Base-by-base conservation (phyloP, 2,329 filamentous ascomycete genomes). In the Aspergillus glaucus region DNA sequence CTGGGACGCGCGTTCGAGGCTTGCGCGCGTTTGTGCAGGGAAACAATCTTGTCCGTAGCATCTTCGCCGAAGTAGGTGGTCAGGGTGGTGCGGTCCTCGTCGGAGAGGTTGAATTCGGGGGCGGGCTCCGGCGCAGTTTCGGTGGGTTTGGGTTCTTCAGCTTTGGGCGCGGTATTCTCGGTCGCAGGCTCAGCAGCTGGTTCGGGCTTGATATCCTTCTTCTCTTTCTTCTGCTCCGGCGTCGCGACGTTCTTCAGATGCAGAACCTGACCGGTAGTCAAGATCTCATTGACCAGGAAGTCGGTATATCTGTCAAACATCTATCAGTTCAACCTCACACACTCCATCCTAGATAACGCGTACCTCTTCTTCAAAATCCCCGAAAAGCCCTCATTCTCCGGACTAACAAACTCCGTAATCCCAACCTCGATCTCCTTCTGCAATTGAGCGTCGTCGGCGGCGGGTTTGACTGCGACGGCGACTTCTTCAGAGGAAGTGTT, bases 211-310 rank as follows among this genome's bases (percentile, higher is more conserved):
- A 47, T 46, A 30, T 50, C 17, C 14, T 54, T 50, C 1, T 52
- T 40, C 7, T 53, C 47, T 24, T 51, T 46, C 7, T 47, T n/a
- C 37, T 58, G 51, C 12, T 51, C 43, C 0, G 68, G 66, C 6
- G 61, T 60, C 15, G 60, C 57, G 14, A 78, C 67, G 46, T 75
- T 78, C 49, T 69, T 75, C 44, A 96, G 74, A 66, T 92, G 88
- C 46, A 93, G 67, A 12, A 95, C 87, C 47, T 82, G 71, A 14
- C 90, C 90, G 61, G 86, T 80, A 26, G 84, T 82, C 17, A 80
- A 74, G 53, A 96, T 92, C 68, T 96, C 91, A 62, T 95, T 91
- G 59, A 96, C 91, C 58, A 93, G 76, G 61, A 96, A 96, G 66
- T 96, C 91, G 3, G 90, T 92, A 68, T 91, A 96, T 56, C 88